Evolutionary conservation across 2,329 filamentous ascomycete species (phyloP), one percentile per base, ranked within the genome.

Genomic region (Cryphonectria radicalis): DNA sequence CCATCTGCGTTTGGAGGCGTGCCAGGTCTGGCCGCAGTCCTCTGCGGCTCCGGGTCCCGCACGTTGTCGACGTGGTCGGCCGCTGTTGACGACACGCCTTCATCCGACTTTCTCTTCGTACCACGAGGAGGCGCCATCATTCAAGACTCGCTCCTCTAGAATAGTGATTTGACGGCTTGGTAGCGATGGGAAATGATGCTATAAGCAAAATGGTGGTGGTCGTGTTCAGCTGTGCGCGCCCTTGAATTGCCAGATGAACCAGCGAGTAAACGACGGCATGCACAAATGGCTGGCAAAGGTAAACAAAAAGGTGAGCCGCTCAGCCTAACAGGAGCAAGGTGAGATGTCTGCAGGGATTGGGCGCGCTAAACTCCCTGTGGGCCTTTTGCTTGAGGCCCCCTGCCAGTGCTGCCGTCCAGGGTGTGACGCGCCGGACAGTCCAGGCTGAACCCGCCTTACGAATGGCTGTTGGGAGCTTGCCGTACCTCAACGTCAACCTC

Each of bases 111-210:
- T 77, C 82, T 82, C 77, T 86, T 86, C 72, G 77, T 81, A 64
- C 82, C 80, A 76, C 84, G 82, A 69, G 80, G 80, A 68, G 84
- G 84, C 72, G 84, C 82, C 86, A 88, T 89, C n/a, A 69, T 63
- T 79, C 73, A 80, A 78, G 74, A 82, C 43, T 42, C n/a, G 8
- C n/a, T 64, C 37, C 17, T 46, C 28, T 40, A 8, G 35, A 5
- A 40, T 4, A 63, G 32, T 32, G 4, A 19, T 22, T 19, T 42
- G 60, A 19, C 10, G 11, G 2, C 19, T 35, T 40, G 11, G 4
- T 4, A 13, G 60, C n/a, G 60, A 40, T 40, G 37, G 19, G 22
- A 37, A 19, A 17, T n/a, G 43, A 64, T 64, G n/a, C 42, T 42
- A 8, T 4, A 46, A 28, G 62, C 25, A 32, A 28, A 35, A 25